Percentiles rank a stretch among this genome's conserved stretches.
These are phyloP conservation scores for Vitellaria paradoxa DNA, from an alignment of 179 eudicot genomes.

Conservation along the genomic window DNA sequence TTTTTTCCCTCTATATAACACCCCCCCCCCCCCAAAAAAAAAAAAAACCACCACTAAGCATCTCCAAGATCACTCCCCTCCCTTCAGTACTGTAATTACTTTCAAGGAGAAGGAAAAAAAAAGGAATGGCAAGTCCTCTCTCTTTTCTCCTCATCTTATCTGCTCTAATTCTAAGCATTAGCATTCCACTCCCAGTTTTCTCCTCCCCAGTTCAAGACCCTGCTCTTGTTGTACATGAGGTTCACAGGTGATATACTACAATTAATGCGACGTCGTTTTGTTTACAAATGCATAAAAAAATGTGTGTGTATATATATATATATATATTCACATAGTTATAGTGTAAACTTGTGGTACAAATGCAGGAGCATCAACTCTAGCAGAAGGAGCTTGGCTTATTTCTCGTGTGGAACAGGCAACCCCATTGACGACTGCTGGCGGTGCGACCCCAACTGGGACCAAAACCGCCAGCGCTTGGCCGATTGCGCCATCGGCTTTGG, in stretches of 20 bases:
- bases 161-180: slow-evolving; percentile 16
- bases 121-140: slow-evolving; percentile 1
- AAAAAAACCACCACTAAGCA: slow-evolving; percentile 16
- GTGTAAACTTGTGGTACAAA: too few relatives aligned
- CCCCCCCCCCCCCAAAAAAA: slow-evolving; percentile 17
- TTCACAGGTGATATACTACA: slow-evolving; percentile 34
- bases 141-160: slow-evolving; percentile 9
- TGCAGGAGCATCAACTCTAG: slow-evolving; percentile 53
- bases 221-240: slow-evolving; percentile 44
- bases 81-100: background rate
- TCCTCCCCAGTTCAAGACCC: slow-evolving; percentile 45
- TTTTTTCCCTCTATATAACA: slow-evolving; percentile 31
- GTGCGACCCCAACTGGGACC: slow-evolving; percentile 48
- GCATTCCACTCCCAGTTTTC: slow-evolving; percentile 15
- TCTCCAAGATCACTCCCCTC: slow-evolving; percentile 4
- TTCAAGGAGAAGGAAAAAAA: background rate
- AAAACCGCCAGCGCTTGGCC: slow-evolving; percentile 54
- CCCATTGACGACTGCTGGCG: slow-evolving; percentile 73
- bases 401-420: slow-evolving; percentile 58
- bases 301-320: too few relatives aligned
- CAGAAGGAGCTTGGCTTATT: slow-evolving; percentile 43
- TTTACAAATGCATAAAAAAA: too few relatives aligned
- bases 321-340: too few relatives aligned
- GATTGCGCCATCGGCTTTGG: slow-evolving; percentile 72
- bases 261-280: background rate